These are phyloP conservation scores for Allium cepa DNA, from an alignment of 106 monocot genomes.

Conservation along the genomic window DNA sequence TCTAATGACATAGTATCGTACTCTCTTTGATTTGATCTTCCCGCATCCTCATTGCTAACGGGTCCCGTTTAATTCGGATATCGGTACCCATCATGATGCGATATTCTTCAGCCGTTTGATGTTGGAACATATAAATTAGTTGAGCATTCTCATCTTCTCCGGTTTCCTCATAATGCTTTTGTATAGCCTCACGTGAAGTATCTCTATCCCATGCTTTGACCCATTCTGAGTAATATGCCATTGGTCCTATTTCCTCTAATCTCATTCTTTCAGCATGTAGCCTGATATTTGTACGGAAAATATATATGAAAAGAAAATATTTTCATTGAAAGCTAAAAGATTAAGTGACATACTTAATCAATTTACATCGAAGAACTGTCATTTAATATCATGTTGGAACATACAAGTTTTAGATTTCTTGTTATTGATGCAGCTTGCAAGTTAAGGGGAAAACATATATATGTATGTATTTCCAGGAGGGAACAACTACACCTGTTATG, in stretches of 20 bases:
- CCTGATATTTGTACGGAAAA: slow-evolving; percentile 23
- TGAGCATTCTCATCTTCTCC: slow-evolving; percentile 91
- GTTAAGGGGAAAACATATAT: no score
- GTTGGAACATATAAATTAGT: slow-evolving; percentile 79
- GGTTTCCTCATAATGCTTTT: slow-evolving; percentile 84
- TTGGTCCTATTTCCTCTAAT: slow-evolving; percentile 79
- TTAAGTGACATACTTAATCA: no score
- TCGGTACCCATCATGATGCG: slow-evolving; percentile 99
- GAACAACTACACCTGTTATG: no score
- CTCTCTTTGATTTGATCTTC: slow-evolving; percentile 97
- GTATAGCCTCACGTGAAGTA: slow-evolving; percentile 79
- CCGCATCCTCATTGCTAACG: slow-evolving; percentile 84
- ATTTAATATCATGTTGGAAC: no score
- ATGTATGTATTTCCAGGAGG: no score
- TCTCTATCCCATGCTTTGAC: slow-evolving; percentile 83
- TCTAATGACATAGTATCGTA: slow-evolving; percentile 16
- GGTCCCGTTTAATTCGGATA: slow-evolving; percentile 70
- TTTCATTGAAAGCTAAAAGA: no score
- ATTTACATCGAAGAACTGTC: no score
- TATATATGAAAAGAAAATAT: no score
- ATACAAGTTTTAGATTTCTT: no score
- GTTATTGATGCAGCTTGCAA: no score
- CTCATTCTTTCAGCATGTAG: slow-evolving; percentile 61
- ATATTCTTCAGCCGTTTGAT: slow-evolving; percentile 92
- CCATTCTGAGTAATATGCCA: slow-evolving; percentile 97